Conservation (phyloP, 176 grass and related monocot genomes). For the Sorghum bicolor region Sorghum_bicolor_NCBIv3 NC_012876.2:4812501-4813000, state of each 20-base stretch:
- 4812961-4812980: too few species aligned
- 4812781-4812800: not conserved
- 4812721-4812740: not conserved
- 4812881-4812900: too few species aligned
- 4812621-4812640: not conserved
- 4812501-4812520: conserved; percentile 44
- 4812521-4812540: conserved; percentile 24
- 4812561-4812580: conserved; percentile 41
- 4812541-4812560: conserved; percentile 51
- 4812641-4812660: not conserved
- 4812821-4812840: too few species aligned
- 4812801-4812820: not conserved
- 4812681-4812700: not conserved
- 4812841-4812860: too few species aligned
- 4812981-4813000: too few species aligned
- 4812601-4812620: not conserved
- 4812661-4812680: not conserved
- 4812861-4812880: too few species aligned
- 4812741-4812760: not conserved
- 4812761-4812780: not conserved
- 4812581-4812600: not conserved
- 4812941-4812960: too few species aligned
- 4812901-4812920: too few species aligned
- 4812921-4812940: too few species aligned
- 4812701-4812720: not conserved